Evolutionary conservation across 1,139 yeast species (phyloP).

Genomic region (Geotrichum reessii): DNA sequence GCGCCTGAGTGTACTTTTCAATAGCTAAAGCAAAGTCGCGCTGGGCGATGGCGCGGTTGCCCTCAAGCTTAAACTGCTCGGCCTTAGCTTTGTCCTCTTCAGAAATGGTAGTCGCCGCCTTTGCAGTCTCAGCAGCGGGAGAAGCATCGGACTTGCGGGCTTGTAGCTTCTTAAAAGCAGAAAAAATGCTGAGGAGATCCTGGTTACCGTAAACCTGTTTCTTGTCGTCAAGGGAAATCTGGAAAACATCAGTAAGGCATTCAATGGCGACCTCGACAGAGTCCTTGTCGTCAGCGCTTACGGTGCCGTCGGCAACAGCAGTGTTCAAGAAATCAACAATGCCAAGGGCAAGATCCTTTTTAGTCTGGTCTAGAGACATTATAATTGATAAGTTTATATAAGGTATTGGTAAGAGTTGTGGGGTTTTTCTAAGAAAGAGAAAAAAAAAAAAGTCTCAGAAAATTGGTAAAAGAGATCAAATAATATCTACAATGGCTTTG

Average conservation of each 20-base stretch:
- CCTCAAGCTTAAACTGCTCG: conserved; percentile 77
- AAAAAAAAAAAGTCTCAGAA: not conserved
- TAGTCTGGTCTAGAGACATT: conserved; percentile 19
- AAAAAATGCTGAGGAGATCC: conserved; percentile 30
- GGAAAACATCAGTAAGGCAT: conserved; percentile 84
- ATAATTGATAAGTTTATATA: not conserved
- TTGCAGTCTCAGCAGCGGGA: conserved; percentile 22
- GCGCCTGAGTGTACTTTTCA: conserved; percentile 75
- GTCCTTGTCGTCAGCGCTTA: conserved; percentile 75
- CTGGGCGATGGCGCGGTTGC: conserved; percentile 86
- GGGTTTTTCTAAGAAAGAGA: not conserved
- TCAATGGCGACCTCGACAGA: conserved; percentile 95
- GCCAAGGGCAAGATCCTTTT: conserved; percentile 68
- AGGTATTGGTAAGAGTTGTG: too few relatives aligned
- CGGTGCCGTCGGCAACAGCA: conserved; percentile 55
- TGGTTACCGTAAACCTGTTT: conserved; percentile 46
- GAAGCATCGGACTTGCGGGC: conserved; percentile 23
- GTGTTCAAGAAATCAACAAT: conserved; percentile 66
- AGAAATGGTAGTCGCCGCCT: conserved; percentile 41
- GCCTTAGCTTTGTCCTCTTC: conserved; percentile 60
- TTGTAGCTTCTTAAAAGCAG: conserved; percentile 28
- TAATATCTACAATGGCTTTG: not conserved
- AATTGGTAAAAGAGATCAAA: not conserved
- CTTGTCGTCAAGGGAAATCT: conserved; percentile 46
- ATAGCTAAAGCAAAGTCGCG: conserved; percentile 68